A percentile compares a stretch with the other conserved stretches of the same genome.
These are phyloP conservation scores for Oryza punctata DNA, from an alignment of 176 grass and related monocot species.

Conservation along the genomic window DNA sequence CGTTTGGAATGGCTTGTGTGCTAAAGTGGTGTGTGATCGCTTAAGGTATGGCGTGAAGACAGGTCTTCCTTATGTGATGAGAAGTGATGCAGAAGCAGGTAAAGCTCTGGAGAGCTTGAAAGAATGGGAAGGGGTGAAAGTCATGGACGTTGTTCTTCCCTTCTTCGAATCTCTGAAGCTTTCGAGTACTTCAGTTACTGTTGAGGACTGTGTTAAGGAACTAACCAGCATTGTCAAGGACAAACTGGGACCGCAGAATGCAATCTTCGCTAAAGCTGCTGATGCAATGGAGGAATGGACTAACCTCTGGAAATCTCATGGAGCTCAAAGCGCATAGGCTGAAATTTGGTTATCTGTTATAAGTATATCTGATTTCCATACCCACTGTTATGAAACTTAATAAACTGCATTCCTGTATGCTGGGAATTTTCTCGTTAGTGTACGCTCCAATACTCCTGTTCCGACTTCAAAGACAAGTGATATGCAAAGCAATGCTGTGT, in stretches of 20 bases:
- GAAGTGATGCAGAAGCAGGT: constrained; percentile 59
- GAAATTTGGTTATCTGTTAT: background rate
- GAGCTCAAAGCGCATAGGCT: constrained; percentile 41
- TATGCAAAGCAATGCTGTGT: background rate
- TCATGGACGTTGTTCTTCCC: constrained; percentile 79
- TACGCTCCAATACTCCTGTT: background rate
- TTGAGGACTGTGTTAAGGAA: constrained; percentile 76
- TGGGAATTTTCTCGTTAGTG: constrained; percentile 20
- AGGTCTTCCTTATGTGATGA: constrained; percentile 86
- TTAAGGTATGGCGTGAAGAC: constrained; percentile 73
- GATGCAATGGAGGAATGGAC: constrained; percentile 86
- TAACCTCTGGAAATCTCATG: constrained; percentile 76
- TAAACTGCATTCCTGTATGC: constrained; percentile 37
- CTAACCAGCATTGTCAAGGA: constrained; percentile 65
- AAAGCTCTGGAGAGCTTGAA: constrained; percentile 82
- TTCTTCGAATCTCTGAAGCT: constrained; percentile 71
- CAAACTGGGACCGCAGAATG: constrained; percentile 58
- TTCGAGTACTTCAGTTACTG: constrained; percentile 42
- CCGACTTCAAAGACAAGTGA: background rate
- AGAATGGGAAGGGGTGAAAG: constrained; percentile 80
- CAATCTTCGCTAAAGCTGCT: constrained; percentile 60
- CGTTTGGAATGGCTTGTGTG: constrained; percentile 82
- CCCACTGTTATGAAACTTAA: constrained; percentile 33
- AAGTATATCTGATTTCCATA: constrained; percentile 26
- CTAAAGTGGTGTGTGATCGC: constrained; percentile 77